Evolutionary conservation across 352 stramenopile genomes (phyloP).

Genomic region (Phytophthora crassamura): DNA sequence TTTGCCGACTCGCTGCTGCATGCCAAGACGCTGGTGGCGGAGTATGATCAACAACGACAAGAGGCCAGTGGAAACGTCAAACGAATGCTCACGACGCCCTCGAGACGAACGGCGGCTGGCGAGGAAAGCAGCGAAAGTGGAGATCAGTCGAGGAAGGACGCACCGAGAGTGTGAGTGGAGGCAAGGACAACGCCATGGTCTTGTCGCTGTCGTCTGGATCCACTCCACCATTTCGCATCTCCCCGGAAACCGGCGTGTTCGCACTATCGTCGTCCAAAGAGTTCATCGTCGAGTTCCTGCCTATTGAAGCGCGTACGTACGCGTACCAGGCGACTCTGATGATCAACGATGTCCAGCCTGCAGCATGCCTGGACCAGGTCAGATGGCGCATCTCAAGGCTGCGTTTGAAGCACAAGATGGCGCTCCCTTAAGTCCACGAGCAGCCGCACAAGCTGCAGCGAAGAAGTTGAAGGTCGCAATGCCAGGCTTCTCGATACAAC

Average conservation of each 20-base stretch:
- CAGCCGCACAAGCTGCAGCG: slow-evolving; percentile 22
- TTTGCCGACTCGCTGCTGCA: no score
- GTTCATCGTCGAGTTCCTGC: slow-evolving; percentile 61
- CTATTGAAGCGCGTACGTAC: slow-evolving; percentile 26
- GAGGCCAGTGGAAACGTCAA: slow-evolving; percentile 62
- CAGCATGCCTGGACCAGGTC: slow-evolving; percentile 55
- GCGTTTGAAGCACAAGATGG: slow-evolving; percentile 35
- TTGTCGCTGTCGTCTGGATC: no score
- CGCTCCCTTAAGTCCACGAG: slow-evolving; percentile 17
- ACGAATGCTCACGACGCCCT: not conserved
- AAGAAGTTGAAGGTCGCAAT: slow-evolving; percentile 22
- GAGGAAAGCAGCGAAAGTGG: slow-evolving; percentile 20
- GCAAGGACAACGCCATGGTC: no score
- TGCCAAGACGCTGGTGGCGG: no score
- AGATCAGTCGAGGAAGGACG: slow-evolving; percentile 42
- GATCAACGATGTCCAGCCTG: slow-evolving; percentile 53
- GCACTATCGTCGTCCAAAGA: slow-evolving; percentile 38
- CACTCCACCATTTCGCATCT: no score
- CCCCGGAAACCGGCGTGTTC: no score
- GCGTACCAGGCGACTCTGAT: slow-evolving; percentile 48
- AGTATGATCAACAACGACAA: slow-evolving; percentile 51
- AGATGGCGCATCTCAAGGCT: slow-evolving; percentile 44
- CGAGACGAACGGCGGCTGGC: slow-evolving; percentile 18
- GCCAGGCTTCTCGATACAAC: slow-evolving; percentile 28
- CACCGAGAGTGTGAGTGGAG: no score